A percentile compares a stretch with the other conserved stretches of the same genome.
Evolutionary conservation across 306 rosid species (phyloP).

Genomic region (Trifolium pratense): DNA sequence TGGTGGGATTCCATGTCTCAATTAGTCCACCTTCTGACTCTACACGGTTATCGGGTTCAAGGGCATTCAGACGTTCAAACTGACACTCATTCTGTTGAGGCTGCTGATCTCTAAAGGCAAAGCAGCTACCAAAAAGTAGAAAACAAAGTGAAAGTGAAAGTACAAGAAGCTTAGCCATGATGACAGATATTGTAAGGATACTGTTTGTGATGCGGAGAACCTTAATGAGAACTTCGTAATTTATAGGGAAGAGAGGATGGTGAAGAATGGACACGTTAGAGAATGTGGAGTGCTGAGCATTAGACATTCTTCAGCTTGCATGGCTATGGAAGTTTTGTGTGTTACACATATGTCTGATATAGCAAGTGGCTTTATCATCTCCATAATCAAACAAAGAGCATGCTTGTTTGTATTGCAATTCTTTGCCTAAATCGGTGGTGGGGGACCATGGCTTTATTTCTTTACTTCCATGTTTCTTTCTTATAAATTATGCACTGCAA

Average conservation of each 20-base stretch:
- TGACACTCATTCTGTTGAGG: constrained; percentile 38
- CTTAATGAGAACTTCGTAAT: background rate
- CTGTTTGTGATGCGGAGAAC: constrained; percentile 45
- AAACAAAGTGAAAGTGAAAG: constrained; percentile 53
- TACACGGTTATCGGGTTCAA: constrained; percentile 36
- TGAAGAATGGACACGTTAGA: constrained; percentile 46
- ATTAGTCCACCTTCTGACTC: constrained; percentile 34
- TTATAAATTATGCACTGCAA: background rate
- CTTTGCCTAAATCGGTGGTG: background rate
- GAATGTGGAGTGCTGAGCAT: constrained; percentile 14
- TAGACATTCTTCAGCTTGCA: constrained; percentile 63
- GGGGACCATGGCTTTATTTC: constrained; percentile 33
- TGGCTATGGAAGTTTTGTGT: constrained; percentile 28
- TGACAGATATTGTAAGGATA: background rate
- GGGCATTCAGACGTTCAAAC: constrained; percentile 25
- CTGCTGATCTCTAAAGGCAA: constrained; percentile 30
- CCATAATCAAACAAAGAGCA: constrained; percentile 8
- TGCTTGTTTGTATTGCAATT: constrained; percentile 15
- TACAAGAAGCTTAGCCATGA: constrained; percentile 55
- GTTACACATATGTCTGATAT: constrained; percentile 46
- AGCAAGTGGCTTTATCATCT: constrained; percentile 43
- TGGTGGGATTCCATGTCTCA: constrained; percentile 52
- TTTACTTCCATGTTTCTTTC: background rate
- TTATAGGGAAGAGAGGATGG: constrained; percentile 29
- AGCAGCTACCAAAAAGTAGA: constrained; percentile 48